Conservation (phyloP, 805 yeast genomes). For the Monosporozyma yasuniensis region DNA sequence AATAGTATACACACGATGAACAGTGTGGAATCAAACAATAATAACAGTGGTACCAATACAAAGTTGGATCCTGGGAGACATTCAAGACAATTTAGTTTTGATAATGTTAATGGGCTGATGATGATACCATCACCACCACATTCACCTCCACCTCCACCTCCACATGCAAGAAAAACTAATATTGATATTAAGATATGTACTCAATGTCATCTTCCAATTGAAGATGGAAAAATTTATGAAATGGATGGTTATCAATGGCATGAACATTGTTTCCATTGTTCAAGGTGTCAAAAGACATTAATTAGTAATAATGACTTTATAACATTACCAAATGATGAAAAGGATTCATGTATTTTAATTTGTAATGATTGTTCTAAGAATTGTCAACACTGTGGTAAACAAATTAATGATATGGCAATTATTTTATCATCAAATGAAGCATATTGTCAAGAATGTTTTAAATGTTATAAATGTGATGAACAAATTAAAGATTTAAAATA, state of each 20-base stretch:
- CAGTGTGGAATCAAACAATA: not conserved
- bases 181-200: not conserved
- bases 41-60: too few relatives aligned
- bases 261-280: conserved; percentile 79
- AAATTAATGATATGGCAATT: conserved; percentile 88
- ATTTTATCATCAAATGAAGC: conserved; percentile 75
- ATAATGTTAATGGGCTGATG: not conserved
- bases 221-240: conserved; percentile 1
- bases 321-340: not conserved
- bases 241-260: conserved; percentile 59
- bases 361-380: conserved; percentile 85
- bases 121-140: not conserved
- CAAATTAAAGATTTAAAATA: conserved; percentile 82
- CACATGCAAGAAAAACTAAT: not conserved
- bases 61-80: not conserved
- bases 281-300: conserved; percentile 71
- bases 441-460: conserved; percentile 82
- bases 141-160: not conserved
- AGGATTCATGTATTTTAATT: conserved; percentile 38
- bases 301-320: conserved; percentile 31
- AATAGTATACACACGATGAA: not conserved
- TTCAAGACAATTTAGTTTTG: not conserved
- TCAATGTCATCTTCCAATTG: conserved; percentile 3
- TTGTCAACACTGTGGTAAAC: conserved; percentile 75
- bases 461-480: conserved; percentile 78